A percentile compares a stretch with the other conserved stretches of the same genome.
phyloP scores from a whole-genome alignment of 495 filamentous ascomycete genomes.

The Cudoniella acicularis region DNA sequence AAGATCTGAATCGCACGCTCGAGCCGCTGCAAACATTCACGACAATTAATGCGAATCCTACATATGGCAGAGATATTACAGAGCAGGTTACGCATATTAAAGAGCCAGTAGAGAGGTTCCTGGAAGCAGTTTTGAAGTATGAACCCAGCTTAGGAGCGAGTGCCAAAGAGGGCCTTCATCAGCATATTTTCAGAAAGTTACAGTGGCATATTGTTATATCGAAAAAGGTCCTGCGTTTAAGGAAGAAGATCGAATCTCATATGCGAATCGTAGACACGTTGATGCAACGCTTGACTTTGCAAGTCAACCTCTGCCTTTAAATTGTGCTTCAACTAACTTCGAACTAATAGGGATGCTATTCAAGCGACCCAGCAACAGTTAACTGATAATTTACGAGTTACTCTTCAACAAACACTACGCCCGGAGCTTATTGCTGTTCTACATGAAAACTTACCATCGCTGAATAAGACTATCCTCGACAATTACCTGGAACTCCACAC shows the following conservation, averaged over 20 bases:
- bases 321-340: neutral
- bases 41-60: no score
- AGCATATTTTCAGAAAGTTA: slow-evolving; percentile 3
- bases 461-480: no score
- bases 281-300: slow-evolving; percentile 7
- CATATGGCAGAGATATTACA: slow-evolving; percentile 1
- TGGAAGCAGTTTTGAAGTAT: slow-evolving; percentile 1
- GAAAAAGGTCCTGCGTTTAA: slow-evolving; percentile 8
- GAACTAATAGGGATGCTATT: neutral
- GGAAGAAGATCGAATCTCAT: slow-evolving; percentile 3
- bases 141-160: slow-evolving; percentile 2
- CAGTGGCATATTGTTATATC: slow-evolving; percentile 6
- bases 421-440: no score
- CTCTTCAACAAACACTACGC: no score
- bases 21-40: no score
- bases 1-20: no score
- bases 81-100: slow-evolving; percentile 5
- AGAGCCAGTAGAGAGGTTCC: slow-evolving; percentile 1
- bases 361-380: neutral
- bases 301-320: neutral
- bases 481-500: no score
- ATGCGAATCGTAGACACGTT: slow-evolving; percentile 8
- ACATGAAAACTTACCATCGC: no score
- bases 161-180: neutral
- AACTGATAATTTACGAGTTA: neutral